Percentiles rank a stretch among this genome's conserved stretches.
These are phyloP conservation scores for Melampsora larici-populina DNA, from an alignment of 1,284 basidiomycete genomes.

Conservation along the genomic window DNA sequence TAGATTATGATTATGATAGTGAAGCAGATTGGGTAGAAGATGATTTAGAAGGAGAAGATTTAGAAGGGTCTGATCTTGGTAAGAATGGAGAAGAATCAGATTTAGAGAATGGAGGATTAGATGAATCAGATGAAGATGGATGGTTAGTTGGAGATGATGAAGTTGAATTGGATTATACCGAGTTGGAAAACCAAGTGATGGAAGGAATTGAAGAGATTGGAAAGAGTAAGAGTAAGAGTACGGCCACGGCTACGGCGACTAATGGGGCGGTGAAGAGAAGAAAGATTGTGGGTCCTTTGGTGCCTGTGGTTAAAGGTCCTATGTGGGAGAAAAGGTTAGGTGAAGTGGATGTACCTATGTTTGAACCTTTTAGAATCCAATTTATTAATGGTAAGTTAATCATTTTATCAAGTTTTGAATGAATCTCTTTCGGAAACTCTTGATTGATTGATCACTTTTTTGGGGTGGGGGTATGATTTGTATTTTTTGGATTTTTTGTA, in stretches of 20 bases:
- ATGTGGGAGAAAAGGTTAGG: constrained; percentile 67
- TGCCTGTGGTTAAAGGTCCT: constrained; percentile 73
- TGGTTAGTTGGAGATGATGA: constrained; percentile 46
- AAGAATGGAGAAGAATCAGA: constrained; percentile 63
- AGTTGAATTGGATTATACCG: constrained; percentile 46
- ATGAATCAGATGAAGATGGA: constrained; percentile 62
- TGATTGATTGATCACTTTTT: no score
- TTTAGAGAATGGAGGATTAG: constrained; percentile 49
- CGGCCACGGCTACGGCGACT: no score
- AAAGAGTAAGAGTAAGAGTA: constrained; percentile 42
- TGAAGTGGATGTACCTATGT: constrained; percentile 30
- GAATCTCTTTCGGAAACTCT: no score
- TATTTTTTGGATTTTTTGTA: neutral
- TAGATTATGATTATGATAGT: constrained; percentile 73
- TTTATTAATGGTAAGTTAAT: constrained; percentile 27
- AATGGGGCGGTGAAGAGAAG: constrained; percentile 61
- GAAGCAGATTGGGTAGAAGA: constrained; percentile 38
- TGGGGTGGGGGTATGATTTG: no score
- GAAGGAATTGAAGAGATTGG: constrained; percentile 55
- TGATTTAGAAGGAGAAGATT: constrained; percentile 50
- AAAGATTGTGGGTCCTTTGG: constrained; percentile 65
- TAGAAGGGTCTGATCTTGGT: constrained; percentile 70
- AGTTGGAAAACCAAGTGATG: constrained; percentile 53
- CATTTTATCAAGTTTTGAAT: no score
- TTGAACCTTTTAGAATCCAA: constrained; percentile 35